These are phyloP conservation scores for Delitschia confertaspora DNA, from an alignment of 495 filamentous ascomycete species.

Conservation along the genomic window DNA sequence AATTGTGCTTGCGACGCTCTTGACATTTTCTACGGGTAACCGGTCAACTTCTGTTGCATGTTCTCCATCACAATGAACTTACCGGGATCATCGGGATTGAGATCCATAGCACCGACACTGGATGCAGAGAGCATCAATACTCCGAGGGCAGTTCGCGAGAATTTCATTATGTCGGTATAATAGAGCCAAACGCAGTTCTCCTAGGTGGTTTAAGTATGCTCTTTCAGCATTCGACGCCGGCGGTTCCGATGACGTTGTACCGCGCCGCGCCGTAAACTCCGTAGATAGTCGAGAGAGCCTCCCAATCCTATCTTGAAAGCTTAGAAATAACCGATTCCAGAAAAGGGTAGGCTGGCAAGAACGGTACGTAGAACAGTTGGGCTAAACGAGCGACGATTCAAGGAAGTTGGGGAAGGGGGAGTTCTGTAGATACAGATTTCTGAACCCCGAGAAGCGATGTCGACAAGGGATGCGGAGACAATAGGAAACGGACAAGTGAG, in stretches of 20 bases:
- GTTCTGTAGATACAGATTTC: background rate
- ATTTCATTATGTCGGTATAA: conserved; percentile 23
- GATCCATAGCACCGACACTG: conserved; percentile 22
- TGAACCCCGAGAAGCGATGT: too few species aligned
- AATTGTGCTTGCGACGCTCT: conserved; percentile 28
- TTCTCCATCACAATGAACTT: conserved; percentile 1
- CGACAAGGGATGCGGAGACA: too few species aligned
- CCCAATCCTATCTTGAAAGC: background rate
- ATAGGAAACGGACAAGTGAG: conserved; percentile 4
- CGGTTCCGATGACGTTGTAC: conserved; percentile 5
- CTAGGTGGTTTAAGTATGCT: background rate
- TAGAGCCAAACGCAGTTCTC: background rate
- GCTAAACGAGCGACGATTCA: conserved; percentile 17
- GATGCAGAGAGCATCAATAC: conserved; percentile 17
- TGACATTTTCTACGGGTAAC: conserved; percentile 30
- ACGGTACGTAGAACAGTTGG: too few species aligned
- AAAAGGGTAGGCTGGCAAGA: too few species aligned
- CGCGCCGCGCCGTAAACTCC: conserved; percentile 9
- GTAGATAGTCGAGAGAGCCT: background rate
- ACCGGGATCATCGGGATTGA: conserved; percentile 16
- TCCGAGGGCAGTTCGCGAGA: conserved; percentile 15
- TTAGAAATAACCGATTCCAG: too few species aligned
- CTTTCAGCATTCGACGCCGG: background rate
- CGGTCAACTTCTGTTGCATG: too few species aligned
- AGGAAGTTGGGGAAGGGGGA: background rate